Evolutionary conservation across 1,284 basidiomycete genomes (phyloP), one percentile per base, ranked within the genome.

Genomic region (Baeospora myosura): DNA sequence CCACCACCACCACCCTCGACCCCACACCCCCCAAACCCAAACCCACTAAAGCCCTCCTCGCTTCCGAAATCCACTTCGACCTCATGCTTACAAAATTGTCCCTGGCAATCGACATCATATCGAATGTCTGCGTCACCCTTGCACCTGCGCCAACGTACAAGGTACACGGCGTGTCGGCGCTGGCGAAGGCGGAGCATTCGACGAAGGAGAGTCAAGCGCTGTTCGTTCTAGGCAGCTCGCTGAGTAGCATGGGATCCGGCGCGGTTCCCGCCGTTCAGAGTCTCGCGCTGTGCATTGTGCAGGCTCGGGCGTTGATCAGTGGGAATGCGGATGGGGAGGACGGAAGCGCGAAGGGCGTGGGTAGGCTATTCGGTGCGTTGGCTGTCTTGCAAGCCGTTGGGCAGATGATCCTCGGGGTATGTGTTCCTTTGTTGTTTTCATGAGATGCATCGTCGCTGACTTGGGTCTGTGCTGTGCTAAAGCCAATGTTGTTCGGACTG

Each of bases 401-500:
- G 12, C 74, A 78, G 57, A 77, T 74, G 64, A 82, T 88, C 45
- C 54, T 86, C 33, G 81, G 78, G 39, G 81, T 84, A 53, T 52
- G 79, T 67, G 16, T 41, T 34, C 14, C 14, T 17, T 38, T 42
- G 34, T 28, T 45, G 36, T 38, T 36, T 24, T 40, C 14, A 21
- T 21, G n/a, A n/a, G n/a, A n/a, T n/a, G n/a, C n/a, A n/a, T 40
- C 24, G 42, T 31, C 28, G 20, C 36, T 44, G 24, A 26, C 44
- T 39, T 39, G 25, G 22, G 18, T 7, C 23, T 29, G 38, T 47
- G 33, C 40, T 30, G 40, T 41, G 46, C 35, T 49, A 10, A 49
- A 85, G 78, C 84, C 85, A 0, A 59, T 86, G 54, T 42, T 86
- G 7, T 88, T 88, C 52, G 83, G 78, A 5, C 38, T 81, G 41